Conservation (phyloP, 1,284 basidiomycete species). For the Fomitopsis palustris region DNA sequence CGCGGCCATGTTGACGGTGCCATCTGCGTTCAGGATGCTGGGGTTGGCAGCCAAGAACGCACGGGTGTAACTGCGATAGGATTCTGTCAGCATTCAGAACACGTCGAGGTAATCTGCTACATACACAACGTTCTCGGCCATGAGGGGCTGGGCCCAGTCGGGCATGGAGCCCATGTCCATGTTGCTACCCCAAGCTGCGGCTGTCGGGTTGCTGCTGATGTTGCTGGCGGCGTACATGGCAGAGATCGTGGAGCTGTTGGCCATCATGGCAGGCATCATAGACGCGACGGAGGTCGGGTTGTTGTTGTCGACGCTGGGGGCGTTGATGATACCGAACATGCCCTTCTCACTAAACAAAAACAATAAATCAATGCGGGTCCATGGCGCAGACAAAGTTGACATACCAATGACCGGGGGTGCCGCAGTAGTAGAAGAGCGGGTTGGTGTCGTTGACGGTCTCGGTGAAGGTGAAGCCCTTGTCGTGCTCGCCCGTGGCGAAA, state of each 20-base stretch:
- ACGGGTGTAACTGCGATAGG: constrained; percentile 42
- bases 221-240: constrained; percentile 51
- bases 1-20: constrained; percentile 47
- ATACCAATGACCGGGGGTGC: constrained; percentile 55
- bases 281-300: constrained; percentile 41
- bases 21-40: constrained; percentile 48
- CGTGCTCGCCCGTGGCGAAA: constrained; percentile 63
- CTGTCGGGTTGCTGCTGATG: constrained; percentile 37
- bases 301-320: constrained; percentile 41
- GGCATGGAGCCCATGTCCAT: constrained; percentile 56
- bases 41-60: constrained; percentile 60
- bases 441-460: constrained; percentile 70
- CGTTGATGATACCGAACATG: constrained; percentile 81
- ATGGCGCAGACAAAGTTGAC: not conserved
- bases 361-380: not conserved
- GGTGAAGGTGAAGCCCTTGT: constrained; percentile 61
- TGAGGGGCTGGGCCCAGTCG: constrained; percentile 43
- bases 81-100: constrained; percentile 10
- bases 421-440: constrained; percentile 72
- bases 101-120: not conserved
- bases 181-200: constrained; percentile 58
- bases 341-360: constrained; percentile 46
- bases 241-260: constrained; percentile 50
- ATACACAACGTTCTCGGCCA: constrained; percentile 34
- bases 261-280: constrained; percentile 48